Base-by-base conservation (phyloP, 2,329 filamentous ascomycete genomes). In the Diaporthe batatas region DNA sequence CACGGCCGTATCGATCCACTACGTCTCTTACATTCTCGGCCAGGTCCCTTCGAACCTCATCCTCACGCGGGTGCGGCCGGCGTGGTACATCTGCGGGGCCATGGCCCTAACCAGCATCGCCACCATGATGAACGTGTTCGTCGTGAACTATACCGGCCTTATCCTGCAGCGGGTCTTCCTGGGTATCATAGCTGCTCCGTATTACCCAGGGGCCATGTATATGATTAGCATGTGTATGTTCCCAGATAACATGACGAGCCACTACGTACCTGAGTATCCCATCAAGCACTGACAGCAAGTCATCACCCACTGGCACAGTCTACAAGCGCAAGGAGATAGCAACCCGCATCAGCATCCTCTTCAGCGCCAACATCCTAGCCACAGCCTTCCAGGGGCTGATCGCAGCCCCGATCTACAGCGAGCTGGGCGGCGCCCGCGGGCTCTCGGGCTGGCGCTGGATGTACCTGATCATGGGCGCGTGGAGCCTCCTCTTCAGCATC, bases 341-440 rank as follows among this genome's bases (percentile, higher is more conserved):
- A 2, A 84, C 91, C 18, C 85, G 91, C 21, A 91, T 90, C 25
- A 89, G 89, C 16, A 84, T 91, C 18, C 84, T 83, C 2, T 83
- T 87, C 73, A 89, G 90, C 0, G 92, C 91, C 0, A 90, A 90
- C 8, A 83, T 93, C 16, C 85, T 93, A 8, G 90, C 90, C 0
- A 91, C 91, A 0, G 91, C 91, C 0, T 93, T 94, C 77, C 90
- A 90, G 0, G 92, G 91, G 0, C 82, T 91, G n/a, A 84, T 91
- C 34, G 88, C 89, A 2, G 89, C 89, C 0, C 87, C 91, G 6
- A 91, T 94, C 69, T 90, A 89, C 0, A 82, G 83, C 29, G 87
- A 89, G 55, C 86, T 93, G 82, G 81, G 84, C 68, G 79, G 80
- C 29, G 75, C 74, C 4, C 75, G 71, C 39, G 82, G 83, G 1